phyloP scores from a whole-genome alignment of 2,329 filamentous ascomycete genomes.

The Talaromyces pinophilus region DNA sequence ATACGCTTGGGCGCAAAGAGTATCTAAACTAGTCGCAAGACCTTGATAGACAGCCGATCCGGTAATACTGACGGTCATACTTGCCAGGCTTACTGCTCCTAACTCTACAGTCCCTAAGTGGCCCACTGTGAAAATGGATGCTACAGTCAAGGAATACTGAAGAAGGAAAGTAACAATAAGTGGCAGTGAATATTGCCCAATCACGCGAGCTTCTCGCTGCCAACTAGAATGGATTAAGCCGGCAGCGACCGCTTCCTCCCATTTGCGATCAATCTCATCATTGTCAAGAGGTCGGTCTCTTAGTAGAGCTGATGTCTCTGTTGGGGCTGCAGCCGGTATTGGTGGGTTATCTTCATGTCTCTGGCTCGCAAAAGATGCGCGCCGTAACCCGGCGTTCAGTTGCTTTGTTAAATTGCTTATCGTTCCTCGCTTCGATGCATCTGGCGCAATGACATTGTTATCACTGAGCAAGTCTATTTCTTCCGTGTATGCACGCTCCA shows the following conservation, averaged over 20 bases:
- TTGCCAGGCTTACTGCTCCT: slow-evolving; percentile 66
- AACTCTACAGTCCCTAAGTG: slow-evolving; percentile 71
- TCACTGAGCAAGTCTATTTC: slow-evolving; percentile 61
- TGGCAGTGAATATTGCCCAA: slow-evolving; percentile 69
- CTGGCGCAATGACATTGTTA: slow-evolving; percentile 59
- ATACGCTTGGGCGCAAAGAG: slow-evolving; percentile 89
- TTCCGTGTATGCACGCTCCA: slow-evolving; percentile 56
- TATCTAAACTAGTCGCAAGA: slow-evolving; percentile 88
- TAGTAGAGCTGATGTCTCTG: slow-evolving; percentile 55
- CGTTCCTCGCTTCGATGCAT: slow-evolving; percentile 39
- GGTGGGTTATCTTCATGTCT: slow-evolving; percentile 10
- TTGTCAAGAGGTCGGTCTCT: slow-evolving; percentile 48
- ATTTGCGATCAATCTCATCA: slow-evolving; percentile 68
- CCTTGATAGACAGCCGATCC: slow-evolving; percentile 78
- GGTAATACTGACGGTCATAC: slow-evolving; percentile 79
- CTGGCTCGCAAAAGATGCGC: slow-evolving; percentile 7
- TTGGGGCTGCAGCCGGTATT: slow-evolving; percentile 22
- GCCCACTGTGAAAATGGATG: slow-evolving; percentile 76
- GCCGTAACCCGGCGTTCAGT: slow-evolving; percentile 29
- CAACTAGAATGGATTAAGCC: slow-evolving; percentile 87
- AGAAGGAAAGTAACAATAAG: slow-evolving; percentile 73
- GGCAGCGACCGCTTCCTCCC: slow-evolving; percentile 79
- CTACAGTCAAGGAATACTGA: slow-evolving; percentile 82
- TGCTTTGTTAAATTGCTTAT: slow-evolving; percentile 30
- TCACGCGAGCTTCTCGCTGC: slow-evolving; percentile 82